Conservation (phyloP, 495 filamentous ascomycete genomes). For the Penicillium simplicissimum region DNA sequence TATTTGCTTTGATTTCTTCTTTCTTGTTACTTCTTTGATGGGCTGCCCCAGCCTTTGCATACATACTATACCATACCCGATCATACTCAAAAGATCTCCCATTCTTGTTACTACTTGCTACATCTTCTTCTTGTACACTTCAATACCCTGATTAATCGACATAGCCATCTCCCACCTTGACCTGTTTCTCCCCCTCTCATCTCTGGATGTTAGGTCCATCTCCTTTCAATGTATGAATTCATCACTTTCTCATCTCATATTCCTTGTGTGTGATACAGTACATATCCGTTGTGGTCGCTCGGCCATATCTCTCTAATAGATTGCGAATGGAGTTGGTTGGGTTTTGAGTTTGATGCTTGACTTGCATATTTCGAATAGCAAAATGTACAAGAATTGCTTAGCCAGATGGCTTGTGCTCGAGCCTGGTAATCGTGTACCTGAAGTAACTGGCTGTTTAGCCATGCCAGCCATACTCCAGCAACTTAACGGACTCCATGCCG, state of each 20-base stretch:
- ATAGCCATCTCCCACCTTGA: not conserved
- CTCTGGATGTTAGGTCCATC: not conserved
- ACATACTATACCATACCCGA: not conserved
- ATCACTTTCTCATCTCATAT: conserved; percentile 6
- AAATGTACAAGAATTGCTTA: too few species aligned
- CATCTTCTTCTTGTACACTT: not conserved
- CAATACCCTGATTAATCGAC: not conserved
- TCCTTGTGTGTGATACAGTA: not conserved
- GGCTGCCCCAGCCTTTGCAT: not conserved
- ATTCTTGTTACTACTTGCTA: not conserved
- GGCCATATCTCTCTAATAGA: not conserved
- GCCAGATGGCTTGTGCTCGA: too few species aligned
- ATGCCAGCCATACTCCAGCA: too few species aligned
- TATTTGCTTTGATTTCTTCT: not conserved
- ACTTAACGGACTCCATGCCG: too few species aligned
- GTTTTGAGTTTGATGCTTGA: not conserved
- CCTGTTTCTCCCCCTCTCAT: not conserved
- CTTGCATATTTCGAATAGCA: too few species aligned
- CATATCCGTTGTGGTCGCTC: not conserved
- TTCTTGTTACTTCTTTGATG: not conserved
- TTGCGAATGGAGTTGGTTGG: not conserved
- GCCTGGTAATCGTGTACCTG: too few species aligned
- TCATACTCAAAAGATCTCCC: not conserved
- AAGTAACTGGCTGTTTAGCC: too few species aligned
- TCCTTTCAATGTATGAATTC: conserved; percentile 12